Evolutionary conservation across 768 basidiomycete genomes (phyloP).

Genomic region (Butyriboletus loyo): DNA sequence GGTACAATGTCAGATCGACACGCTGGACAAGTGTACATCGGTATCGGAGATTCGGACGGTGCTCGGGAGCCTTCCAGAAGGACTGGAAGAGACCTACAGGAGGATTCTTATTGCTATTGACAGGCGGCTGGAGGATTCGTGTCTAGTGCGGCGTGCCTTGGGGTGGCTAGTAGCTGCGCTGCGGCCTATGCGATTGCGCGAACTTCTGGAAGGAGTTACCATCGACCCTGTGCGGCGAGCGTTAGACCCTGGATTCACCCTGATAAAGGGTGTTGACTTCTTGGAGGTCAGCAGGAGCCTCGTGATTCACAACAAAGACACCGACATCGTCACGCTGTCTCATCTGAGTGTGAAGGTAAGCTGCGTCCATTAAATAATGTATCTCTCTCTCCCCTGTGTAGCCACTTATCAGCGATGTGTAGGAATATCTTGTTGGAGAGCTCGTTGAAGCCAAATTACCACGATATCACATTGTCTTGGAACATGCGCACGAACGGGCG

Average conservation of each 20-base stretch:
- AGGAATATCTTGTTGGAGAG: conserved; percentile 16
- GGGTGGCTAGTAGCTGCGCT: conserved; percentile 12
- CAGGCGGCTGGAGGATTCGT: neutral
- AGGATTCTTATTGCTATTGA: conserved; percentile 17
- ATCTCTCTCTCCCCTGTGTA: no score
- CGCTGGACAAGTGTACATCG: neutral
- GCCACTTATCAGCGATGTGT: neutral
- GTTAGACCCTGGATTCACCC: neutral
- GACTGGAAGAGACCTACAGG: conserved; percentile 22
- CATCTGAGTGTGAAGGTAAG: conserved; percentile 21
- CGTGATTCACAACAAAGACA: conserved; percentile 7
- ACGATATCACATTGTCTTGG: conserved; percentile 5
- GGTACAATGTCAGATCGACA: conserved; percentile 18
- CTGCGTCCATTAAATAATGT: no score
- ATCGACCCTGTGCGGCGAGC: neutral
- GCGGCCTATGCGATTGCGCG: conserved; percentile 5
- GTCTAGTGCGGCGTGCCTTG: conserved; percentile 3
- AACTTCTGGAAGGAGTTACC: conserved; percentile 8
- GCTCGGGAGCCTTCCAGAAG: conserved; percentile 10
- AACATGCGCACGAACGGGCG: conserved; percentile 1
- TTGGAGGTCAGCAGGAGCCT: conserved; percentile 6
- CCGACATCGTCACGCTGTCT: conserved; percentile 6
- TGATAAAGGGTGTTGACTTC: neutral
- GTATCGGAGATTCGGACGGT: neutral
- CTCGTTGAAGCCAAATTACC: neutral